Base-by-base conservation (phyloP, 2,329 filamentous ascomycete species). In the Lachnellula occidentalis region DNA sequence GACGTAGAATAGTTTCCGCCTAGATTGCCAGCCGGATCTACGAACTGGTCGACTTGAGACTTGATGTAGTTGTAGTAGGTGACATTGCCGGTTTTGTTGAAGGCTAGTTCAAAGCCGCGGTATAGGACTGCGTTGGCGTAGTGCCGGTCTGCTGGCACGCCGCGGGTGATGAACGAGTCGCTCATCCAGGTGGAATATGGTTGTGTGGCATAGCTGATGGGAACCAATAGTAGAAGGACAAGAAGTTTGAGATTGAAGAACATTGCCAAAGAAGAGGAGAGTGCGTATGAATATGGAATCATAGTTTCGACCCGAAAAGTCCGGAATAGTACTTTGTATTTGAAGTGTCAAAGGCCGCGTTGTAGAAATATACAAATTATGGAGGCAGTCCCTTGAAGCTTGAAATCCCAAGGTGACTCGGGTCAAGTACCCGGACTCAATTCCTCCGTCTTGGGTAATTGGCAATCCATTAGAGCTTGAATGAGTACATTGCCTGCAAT, bases 41-140 rank as follows among this genome's bases (percentile, higher is more conserved):
- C 73, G 8, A 80, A 69, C 0, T 70, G 68, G 47, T 78, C 77
- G 34, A 81, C 71, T 46, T 76, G 72, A 3, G 64, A 65, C 3
- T 73, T 72, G 56, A 75, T 74, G 64, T 73, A 77, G 15, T 72
- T 61, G 31, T 70, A 66, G 19, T 80, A 71, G 1, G 69, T 70
- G 51, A 70, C 61, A 59, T 80, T 73, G 31, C 71, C 63, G 17
- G 72, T 73, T 15, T 71, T 59, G 9, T 71, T 71, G 45, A 74
- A 74, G 4, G 74, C 73, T 21, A 73, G 73, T 55, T 78, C 73
- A 39, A 78, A 70, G 1, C 73, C 76, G n/a, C 73, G 69, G 55
- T 78, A 76, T 1, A 80, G 66, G 3, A 76, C 74, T 2, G 72
- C 73, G 51, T 76, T 67, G 24, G 72, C 71, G 58, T 78, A 78